These are phyloP conservation scores for Globisporangium nagaii DNA, from an alignment of 352 stramenopile species.

Conservation along the genomic window DNA sequence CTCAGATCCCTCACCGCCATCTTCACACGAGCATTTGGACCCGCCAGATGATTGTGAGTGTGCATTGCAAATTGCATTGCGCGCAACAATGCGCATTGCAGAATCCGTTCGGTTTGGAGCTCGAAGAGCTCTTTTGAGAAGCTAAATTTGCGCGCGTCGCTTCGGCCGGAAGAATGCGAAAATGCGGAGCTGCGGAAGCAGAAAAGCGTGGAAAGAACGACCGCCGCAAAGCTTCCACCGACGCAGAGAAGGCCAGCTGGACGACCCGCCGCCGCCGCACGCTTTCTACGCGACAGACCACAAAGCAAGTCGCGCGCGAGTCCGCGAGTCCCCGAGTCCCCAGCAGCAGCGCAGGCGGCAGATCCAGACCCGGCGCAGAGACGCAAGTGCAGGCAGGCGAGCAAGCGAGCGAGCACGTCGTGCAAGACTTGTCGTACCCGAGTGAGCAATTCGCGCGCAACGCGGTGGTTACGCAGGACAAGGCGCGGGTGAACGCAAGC, in stretches of 20 bases:
- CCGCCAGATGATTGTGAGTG: too few relatives aligned
- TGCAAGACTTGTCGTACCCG: background rate
- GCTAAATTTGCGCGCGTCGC: too few relatives aligned
- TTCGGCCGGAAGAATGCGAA: too few relatives aligned
- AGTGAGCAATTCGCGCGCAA: background rate
- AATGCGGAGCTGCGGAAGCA: background rate
- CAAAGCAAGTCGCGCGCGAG: slow-evolving; percentile 8
- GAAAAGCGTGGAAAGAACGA: slow-evolving; percentile 8
- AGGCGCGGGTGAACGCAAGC: background rate
- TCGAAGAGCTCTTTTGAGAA: slow-evolving; percentile 2
- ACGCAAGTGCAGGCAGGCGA: background rate
- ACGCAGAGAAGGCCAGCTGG: too few relatives aligned
- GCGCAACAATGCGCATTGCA: background rate
- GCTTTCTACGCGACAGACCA: background rate
- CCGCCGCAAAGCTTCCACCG: slow-evolving; percentile 2
- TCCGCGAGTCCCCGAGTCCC: background rate
- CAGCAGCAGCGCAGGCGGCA: background rate
- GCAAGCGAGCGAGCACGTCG: background rate
- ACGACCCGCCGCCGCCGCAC: background rate
- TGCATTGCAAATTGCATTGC: background rate
- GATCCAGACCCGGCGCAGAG: background rate
- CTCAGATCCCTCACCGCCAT: too few relatives aligned
- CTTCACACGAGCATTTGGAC: too few relatives aligned
- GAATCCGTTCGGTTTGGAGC: background rate
- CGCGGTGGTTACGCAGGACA: background rate